These are phyloP conservation scores for Neurospora intermedia DNA, from an alignment of 495 filamentous ascomycete species.

Conservation along the genomic window DNA sequence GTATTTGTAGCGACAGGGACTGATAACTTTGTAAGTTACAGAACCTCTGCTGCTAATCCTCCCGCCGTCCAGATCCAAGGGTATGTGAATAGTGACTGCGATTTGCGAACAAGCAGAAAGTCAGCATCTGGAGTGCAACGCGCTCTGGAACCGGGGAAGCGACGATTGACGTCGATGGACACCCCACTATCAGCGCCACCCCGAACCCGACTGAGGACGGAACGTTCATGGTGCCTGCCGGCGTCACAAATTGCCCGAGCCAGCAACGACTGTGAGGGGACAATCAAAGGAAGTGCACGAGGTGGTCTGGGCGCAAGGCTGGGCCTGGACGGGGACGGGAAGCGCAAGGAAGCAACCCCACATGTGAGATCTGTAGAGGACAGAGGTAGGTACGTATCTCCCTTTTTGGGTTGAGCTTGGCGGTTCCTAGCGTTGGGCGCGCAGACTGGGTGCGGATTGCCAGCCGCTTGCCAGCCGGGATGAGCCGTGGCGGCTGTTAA, in stretches of 20 bases:
- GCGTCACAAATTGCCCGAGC: background rate
- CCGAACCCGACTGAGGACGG: background rate
- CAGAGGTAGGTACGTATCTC: background rate
- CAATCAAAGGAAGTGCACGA: background rate
- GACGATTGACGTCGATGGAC: background rate
- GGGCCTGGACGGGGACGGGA: background rate
- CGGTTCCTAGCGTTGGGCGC: background rate
- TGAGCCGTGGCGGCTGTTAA: constrained; percentile 11
- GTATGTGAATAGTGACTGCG: background rate
- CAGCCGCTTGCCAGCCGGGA: background rate
- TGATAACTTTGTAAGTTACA: background rate
- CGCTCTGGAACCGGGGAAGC: background rate
- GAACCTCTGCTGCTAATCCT: background rate
- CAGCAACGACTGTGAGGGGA: background rate
- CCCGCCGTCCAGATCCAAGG: background rate
- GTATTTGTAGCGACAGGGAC: background rate
- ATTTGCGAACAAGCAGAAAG: background rate
- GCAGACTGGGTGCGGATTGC: background rate
- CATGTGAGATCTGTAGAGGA: background rate
- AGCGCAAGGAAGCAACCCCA: background rate
- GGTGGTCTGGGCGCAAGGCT: background rate
- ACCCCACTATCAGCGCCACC: background rate
- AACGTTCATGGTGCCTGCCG: background rate
- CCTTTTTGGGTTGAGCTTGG: background rate
- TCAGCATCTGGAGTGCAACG: background rate